A percentile compares a stretch with the other conserved stretches of the same genome.
Conservation (phyloP, 495 filamentous ascomycete genomes). For the Penicillium coprophilum region DNA sequence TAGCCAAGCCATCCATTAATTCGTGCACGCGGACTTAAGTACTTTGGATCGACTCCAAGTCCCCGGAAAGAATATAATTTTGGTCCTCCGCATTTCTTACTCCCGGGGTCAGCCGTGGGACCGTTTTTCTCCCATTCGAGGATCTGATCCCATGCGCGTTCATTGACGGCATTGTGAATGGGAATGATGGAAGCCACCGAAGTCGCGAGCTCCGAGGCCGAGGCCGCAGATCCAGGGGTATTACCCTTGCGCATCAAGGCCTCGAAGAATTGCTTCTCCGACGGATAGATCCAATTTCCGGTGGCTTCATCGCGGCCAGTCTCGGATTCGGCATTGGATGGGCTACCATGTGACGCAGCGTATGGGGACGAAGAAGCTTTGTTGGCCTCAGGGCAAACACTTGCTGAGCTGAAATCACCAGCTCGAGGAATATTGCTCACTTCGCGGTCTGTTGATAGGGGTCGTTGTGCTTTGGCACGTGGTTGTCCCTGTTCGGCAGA, state of each 20-base stretch:
- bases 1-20: constrained; percentile 82
- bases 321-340: constrained; percentile 69
- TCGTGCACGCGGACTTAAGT: constrained; percentile 78
- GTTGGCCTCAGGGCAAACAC: constrained; percentile 32
- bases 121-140: constrained; percentile 75
- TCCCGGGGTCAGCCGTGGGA: constrained; percentile 48
- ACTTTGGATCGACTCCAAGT: constrained; percentile 56
- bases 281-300: constrained; percentile 97
- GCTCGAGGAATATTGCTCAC: constrained; percentile 80
- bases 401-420: constrained; percentile 36
- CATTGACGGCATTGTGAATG: constrained; percentile 97
- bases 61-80: constrained; percentile 81
- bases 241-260: constrained; percentile 83
- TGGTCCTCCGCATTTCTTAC: constrained; percentile 74
- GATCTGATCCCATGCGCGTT: constrained; percentile 83
- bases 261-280: constrained; percentile 92
- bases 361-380: constrained; percentile 30
- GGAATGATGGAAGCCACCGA: constrained; percentile 91
- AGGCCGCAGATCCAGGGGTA: constrained; percentile 39
- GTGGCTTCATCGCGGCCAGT: constrained; percentile 60
- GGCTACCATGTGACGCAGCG: constrained; percentile 47
- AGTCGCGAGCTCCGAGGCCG: constrained; percentile 48
- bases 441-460: constrained; percentile 62
- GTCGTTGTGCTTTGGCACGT: constrained; percentile 44
- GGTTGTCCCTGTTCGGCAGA: constrained; percentile 29